Evolutionary conservation across 495 filamentous ascomycete genomes (phyloP), one percentile per base, ranked within the genome.

Genomic region (Aspergillus cristatus): DNA sequence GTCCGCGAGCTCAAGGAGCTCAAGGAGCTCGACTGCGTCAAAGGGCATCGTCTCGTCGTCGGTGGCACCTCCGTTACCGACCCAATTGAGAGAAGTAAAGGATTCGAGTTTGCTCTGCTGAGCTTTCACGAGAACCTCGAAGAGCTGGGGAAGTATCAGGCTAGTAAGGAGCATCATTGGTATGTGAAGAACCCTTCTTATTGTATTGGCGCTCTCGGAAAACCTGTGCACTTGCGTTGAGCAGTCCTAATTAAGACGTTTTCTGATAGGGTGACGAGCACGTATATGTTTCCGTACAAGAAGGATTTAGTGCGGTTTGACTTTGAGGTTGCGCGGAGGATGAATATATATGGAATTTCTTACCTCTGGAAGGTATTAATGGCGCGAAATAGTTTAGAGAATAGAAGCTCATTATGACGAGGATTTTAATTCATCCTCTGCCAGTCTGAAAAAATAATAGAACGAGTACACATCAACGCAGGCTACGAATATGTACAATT

Each of bases 231-330:
- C n/a, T n/a, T n/a, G n/a, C n/a, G n/a, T n/a, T n/a, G n/a, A n/a
- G n/a, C n/a, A n/a, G n/a, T n/a, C n/a, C n/a, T n/a, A 17, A 7
- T 14, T 11, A n/a, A 18, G 15, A 1, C n/a, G n/a, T 18, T 14
- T 13, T n/a, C 28, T 16, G n/a, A 25, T 31, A 62, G 61, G 37
- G 53, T 65, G 1, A 58, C 57, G 12, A 49, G 40, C 34, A 57
- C 55, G 31, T 58, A 57, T 20, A 40, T 65, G 25, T 52, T 47
- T 33, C 61, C 60, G 2, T 60, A 54, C 25, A 55, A 60, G 32
- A 59, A 65, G 18, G 59, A 65, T 39, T 28, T 63, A 7, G 35
- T 55, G 25, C 48, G 57, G 14, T 65, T 61, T 41, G 62, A 63
- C 41, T 63, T 65, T 43, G 59, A 61, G 32, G 53, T 65, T 30